phyloP scores from a whole-genome alignment of 257 asterid genomes.

The Asclepias syriaca region DNA sequence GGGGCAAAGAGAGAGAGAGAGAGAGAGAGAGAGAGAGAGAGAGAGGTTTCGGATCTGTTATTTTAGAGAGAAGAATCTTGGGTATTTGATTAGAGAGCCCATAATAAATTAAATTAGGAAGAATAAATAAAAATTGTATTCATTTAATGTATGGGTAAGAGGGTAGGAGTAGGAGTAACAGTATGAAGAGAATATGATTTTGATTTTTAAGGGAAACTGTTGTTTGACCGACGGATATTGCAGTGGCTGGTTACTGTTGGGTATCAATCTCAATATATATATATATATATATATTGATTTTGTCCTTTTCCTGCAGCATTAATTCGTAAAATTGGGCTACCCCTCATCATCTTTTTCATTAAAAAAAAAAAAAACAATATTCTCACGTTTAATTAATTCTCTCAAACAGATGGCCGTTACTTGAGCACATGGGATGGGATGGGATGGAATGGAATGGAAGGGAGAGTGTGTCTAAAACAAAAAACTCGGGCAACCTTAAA shows the following conservation, averaged over 20 bases:
- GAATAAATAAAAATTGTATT: no score
- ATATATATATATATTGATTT: not conserved
- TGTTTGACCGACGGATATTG: conserved; percentile 24
- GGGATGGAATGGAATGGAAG: conserved; percentile 13
- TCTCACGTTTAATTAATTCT: no score
- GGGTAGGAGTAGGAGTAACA: no score
- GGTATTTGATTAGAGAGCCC: no score
- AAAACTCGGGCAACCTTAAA: conserved; percentile 19
- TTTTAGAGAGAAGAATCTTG: not conserved
- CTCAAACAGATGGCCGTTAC: conserved; percentile 20
- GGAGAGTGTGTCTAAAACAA: conserved; percentile 22
- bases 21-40: no score
- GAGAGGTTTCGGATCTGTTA: not conserved
- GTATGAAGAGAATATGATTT: no score
- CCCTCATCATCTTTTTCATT: no score
- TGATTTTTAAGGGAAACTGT: not conserved
- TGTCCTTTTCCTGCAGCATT: not conserved
- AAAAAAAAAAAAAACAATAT: no score
- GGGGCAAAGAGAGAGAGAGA: no score
- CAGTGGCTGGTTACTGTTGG: not conserved
- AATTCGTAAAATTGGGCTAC: not conserved
- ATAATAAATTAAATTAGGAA: no score
- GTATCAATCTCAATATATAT: not conserved
- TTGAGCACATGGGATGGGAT: conserved; percentile 31
- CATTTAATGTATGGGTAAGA: no score